phyloP scores from a whole-genome alignment of 371 early-diverging fungal genomes.

The Synchytrium microbalum region DNA sequence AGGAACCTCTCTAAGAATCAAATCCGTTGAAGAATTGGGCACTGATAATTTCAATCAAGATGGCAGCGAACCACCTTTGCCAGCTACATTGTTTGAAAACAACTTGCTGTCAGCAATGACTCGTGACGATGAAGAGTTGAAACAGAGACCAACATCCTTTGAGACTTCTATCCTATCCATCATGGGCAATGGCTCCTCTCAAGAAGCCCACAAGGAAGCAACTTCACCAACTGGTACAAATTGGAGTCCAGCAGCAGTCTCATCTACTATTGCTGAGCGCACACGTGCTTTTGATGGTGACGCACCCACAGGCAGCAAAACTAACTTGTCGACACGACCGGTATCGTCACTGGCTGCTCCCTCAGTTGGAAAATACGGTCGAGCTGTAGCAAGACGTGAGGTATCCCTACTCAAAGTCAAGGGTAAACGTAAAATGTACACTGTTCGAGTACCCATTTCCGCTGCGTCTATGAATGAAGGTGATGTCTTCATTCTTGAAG shows the following conservation, averaged over 20 bases:
- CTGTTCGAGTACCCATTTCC: slow-evolving; percentile 8
- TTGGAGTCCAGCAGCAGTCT: too few species aligned
- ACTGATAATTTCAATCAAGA: too few species aligned
- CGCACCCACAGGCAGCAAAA: too few species aligned
- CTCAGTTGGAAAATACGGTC: background rate
- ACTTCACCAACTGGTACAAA: too few species aligned
- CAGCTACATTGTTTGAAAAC: background rate
- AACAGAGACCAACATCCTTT: background rate
- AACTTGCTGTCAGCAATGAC: background rate
- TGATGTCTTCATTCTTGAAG: slow-evolving; percentile 22
- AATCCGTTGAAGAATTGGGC: too few species aligned
- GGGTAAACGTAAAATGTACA: slow-evolving; percentile 20
- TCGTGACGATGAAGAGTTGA: background rate
- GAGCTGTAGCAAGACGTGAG: background rate
- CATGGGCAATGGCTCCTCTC: background rate
- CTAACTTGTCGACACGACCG: too few species aligned
- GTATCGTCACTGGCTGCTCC: background rate
- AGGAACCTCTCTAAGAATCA: too few species aligned
- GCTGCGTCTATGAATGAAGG: slow-evolving; percentile 7
- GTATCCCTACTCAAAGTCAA: slow-evolving; percentile 16
- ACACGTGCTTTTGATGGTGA: too few species aligned
- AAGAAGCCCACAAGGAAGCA: too few species aligned
- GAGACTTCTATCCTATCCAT: background rate
- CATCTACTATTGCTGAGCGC: too few species aligned
- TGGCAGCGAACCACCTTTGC: too few species aligned